Evolutionary conservation across 176 grass and related monocot species (phyloP), one percentile per base, ranked within the genome.

Genomic region (Bromus sterilis): DNA sequence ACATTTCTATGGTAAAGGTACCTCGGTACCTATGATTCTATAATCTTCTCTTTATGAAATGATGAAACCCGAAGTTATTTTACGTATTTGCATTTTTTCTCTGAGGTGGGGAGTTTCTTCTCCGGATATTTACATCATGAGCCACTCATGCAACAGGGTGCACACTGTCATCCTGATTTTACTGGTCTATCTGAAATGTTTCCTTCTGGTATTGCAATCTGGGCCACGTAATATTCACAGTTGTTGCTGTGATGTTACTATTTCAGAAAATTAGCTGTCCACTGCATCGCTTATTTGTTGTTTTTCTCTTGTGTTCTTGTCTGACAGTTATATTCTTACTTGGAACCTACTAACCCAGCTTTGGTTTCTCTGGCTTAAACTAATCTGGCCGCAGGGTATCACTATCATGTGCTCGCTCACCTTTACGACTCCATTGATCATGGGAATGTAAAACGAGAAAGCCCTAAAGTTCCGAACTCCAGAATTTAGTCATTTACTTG

Each of bases 81-180:
- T 43, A n/a, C 15, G 31, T 32, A 55, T 77, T 81, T 71, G 43
- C 21, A 74, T 71, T 89, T 89, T 71, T 42, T 44, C 44, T 20
- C 7, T 11, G 25, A 85, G 15, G 11, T 10, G 10, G 44, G 10
- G 66, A 64, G 32, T 80, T 69, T 16, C 15, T 35, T 80, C 78
- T 77, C 56, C 34, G 65, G 65, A 30, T 37, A 28, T 37, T 88
- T 78, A 53, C 25, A 69, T 21, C 29, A 10, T 82, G 21, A 41
- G 16, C 26, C 20, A 70, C 0, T 80, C 76, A 67, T 48, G 26
- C 48, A 51, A 25, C 37, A 16, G 18, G 11, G 39, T 43, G 16
- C 56, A 48, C 30, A 56, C 39, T 65, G 46, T 6, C 30, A 37
- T 40, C 15, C 26, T 46, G 4, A 30, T 44, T 78, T 36, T 61